Base-by-base conservation (phyloP, 1,139 yeast species). In the Debaryomycetaceae sp. region DNA sequence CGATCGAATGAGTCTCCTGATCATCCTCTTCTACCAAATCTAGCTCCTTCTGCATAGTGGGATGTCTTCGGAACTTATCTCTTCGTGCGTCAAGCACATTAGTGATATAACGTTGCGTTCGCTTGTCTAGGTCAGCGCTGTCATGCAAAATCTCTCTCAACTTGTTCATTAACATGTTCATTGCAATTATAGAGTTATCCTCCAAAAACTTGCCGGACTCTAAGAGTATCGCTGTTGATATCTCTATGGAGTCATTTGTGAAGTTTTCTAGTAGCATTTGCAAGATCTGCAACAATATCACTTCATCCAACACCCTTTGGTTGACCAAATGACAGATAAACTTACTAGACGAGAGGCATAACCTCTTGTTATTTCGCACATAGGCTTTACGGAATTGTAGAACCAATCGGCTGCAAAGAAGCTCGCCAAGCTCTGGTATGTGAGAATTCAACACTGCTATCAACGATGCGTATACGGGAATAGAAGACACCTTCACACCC, bases 11-110 rank as follows among this genome's bases (percentile, higher is more conserved):
- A 1, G 83, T 75, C 7, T 72, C 66, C 44, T 74, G 77, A 43
- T 84, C 90, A 1, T 81, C 84, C 14, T 80, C 84, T 31, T 81
- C 87, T 0, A 85, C 86, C 43, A 85, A 59, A 61, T 83, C 87
- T 44, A 83, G 62, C 9, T 67, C 76, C 34, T 65, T 62, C 2
- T 66, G 68, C 4, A 83, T 55, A 0, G 63, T 49, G 2, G 79
- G 77, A 45, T 63, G 63, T 17, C 69, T 68, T 36, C 59, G 60
- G 55, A 78, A 83, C 6, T 76, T 75, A 24, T 68, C 69, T 51
- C 80, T 72, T 38, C 88, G 66, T 35, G 72, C 58, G 48, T 71
- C 72, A 46, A 89, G 75, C 22, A 86, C 55, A 5, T 65, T 71
- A 45, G 81, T 83, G 37, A 88, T 73, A 54, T 73, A 61, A 44